A percentile compares a stretch with the other conserved stretches of the same genome.
These are phyloP conservation scores for Blastobotrys ciferrii DNA, from an alignment of 1,139 yeast genomes.

Conservation along the genomic window DNA sequence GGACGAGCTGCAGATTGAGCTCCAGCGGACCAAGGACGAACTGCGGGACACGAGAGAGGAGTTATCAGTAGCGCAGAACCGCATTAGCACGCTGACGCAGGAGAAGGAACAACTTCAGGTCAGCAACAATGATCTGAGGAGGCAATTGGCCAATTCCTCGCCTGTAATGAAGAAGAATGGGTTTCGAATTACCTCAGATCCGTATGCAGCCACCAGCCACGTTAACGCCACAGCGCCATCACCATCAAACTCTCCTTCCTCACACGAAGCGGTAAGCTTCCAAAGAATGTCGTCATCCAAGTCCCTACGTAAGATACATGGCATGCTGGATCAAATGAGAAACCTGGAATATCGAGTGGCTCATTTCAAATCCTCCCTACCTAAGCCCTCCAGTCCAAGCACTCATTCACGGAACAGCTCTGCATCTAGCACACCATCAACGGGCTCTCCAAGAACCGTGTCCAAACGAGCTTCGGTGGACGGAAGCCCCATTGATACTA, in stretches of 20 bases:
- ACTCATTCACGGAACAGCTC: constrained; percentile 20
- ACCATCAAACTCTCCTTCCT: constrained; percentile 5
- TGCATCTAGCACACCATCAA: constrained; percentile 9
- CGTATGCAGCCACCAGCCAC: constrained; percentile 17
- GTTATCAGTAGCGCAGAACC: constrained; percentile 26
- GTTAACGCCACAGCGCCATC: constrained; percentile 16
- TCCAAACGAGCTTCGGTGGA: constrained; percentile 6
- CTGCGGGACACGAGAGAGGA: constrained; percentile 37
- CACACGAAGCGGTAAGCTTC: constrained; percentile 6
- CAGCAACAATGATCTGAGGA: background rate
- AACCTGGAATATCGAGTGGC: constrained; percentile 35
- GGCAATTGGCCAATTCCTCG: background rate
- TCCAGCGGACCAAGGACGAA: constrained; percentile 38
- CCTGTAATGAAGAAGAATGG: constrained; percentile 1
- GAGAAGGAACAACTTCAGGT: constrained; percentile 8
- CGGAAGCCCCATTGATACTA: constrained; percentile 1
- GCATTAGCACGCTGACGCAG: constrained; percentile 14
- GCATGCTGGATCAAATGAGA: constrained; percentile 36
- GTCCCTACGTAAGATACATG: constrained; percentile 35
- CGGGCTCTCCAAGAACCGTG: constrained; percentile 9
- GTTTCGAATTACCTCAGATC: constrained; percentile 17
- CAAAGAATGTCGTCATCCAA: constrained; percentile 31
- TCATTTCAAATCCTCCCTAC: constrained; percentile 33
- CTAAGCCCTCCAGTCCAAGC: constrained; percentile 26
- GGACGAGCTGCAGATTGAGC: constrained; percentile 31